Evolutionary conservation across 2,329 filamentous ascomycete species (phyloP).

Genomic region (Fusarium chuoi): DNA sequence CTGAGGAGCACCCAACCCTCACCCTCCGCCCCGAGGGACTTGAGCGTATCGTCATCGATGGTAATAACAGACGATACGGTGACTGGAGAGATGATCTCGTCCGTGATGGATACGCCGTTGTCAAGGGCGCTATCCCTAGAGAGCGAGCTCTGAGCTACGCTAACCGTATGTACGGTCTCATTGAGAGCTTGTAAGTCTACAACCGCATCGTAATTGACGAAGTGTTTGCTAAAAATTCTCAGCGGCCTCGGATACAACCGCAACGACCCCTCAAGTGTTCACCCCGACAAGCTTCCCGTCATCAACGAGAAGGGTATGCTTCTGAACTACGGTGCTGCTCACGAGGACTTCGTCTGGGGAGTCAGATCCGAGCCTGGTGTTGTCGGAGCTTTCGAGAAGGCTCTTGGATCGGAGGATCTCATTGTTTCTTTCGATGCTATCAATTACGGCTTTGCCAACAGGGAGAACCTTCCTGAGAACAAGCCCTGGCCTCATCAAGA

Average conservation of each 20-base stretch:
- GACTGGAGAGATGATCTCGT: slow-evolving; percentile 40
- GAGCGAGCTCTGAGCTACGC: slow-evolving; percentile 38
- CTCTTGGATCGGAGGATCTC: slow-evolving; percentile 57
- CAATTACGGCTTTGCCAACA: slow-evolving; percentile 55
- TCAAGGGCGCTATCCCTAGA: slow-evolving; percentile 35
- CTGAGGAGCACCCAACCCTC: slow-evolving; percentile 28
- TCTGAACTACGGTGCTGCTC: slow-evolving; percentile 57
- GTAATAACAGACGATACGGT: slow-evolving; percentile 32
- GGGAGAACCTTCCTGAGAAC: slow-evolving; percentile 44
- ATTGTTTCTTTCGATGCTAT: slow-evolving; percentile 58
- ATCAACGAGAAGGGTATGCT: slow-evolving; percentile 58
- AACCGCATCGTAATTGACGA: accelerated
- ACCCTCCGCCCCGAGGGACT: slow-evolving; percentile 36
- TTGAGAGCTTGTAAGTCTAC: slow-evolving; percentile 36
- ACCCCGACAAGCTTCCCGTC: slow-evolving; percentile 38
- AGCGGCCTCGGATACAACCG: slow-evolving; percentile 37
- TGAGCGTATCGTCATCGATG: slow-evolving; percentile 36
- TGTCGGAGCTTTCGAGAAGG: slow-evolving; percentile 56
- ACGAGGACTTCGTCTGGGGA: slow-evolving; percentile 61
- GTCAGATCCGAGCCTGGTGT: slow-evolving; percentile 59
- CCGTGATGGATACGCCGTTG: slow-evolving; percentile 35
- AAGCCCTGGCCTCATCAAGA: slow-evolving; percentile 40
- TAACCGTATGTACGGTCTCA: slow-evolving; percentile 37
- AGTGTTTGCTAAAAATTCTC: background rate
- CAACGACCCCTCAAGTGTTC: slow-evolving; percentile 28